Evolutionary conservation across 257 asterid species (phyloP).

Genomic region (Ilex asprella): DNA sequence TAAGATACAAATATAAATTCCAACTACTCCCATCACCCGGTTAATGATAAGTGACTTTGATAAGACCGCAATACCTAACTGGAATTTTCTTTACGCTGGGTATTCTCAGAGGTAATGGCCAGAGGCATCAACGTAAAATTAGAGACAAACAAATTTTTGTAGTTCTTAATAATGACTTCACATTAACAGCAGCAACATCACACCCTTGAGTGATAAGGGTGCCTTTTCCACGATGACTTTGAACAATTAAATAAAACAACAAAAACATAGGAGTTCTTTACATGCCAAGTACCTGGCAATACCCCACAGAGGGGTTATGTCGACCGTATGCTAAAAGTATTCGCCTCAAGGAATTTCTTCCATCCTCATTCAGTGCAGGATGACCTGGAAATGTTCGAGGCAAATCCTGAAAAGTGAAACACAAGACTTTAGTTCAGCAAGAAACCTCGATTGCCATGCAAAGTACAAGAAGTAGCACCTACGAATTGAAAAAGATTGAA

Average conservation of each 20-base stretch:
- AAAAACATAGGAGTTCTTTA: conserved; percentile 11
- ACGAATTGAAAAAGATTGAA: conserved; percentile 75
- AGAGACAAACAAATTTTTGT: too few relatives aligned
- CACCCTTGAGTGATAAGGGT: too few relatives aligned
- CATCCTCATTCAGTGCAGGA: conserved; percentile 83
- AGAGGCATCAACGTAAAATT: too few relatives aligned
- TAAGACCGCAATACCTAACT: too few relatives aligned
- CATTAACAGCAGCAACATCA: too few relatives aligned
- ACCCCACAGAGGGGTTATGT: conserved; percentile 92
- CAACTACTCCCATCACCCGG: too few relatives aligned
- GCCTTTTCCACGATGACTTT: too few relatives aligned
- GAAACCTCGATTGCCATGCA: conserved; percentile 12
- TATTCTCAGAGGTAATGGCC: too few relatives aligned
- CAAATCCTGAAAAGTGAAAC: conserved; percentile 59
- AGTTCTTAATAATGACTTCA: too few relatives aligned
- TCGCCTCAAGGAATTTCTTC: conserved; percentile 78
- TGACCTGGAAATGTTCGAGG: conserved; percentile 95
- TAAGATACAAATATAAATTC: background rate
- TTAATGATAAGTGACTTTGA: too few relatives aligned
- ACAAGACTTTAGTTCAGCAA: conserved; percentile 19
- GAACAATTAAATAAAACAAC: background rate
- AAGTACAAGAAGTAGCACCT: conserved; percentile 85
- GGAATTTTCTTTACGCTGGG: too few relatives aligned
- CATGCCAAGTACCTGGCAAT: conserved; percentile 66
- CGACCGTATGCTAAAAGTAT: conserved; percentile 81